Base-by-base conservation (phyloP, 2,329 filamentous ascomycete genomes). In the Intubia oerlemansii region DNA sequence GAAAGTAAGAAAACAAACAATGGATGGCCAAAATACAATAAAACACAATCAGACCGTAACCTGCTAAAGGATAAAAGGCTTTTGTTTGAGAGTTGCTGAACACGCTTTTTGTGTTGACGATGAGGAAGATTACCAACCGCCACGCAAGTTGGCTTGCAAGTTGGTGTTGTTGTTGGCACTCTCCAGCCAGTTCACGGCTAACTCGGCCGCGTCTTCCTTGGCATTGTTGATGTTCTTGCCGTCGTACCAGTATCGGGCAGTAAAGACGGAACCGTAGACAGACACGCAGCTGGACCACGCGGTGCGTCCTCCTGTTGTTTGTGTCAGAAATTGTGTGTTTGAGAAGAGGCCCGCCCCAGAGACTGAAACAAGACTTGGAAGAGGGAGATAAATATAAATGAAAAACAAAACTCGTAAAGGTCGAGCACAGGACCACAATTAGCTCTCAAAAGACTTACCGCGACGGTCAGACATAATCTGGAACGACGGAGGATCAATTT, bases 221-320 rank as follows among this genome's bases (percentile, higher is more conserved):
- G 81, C 81, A 44, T 90, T 90, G 57, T 84, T 69, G 49, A 85
- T 61, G 45, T 80, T 81, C 46, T 80, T 70, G 35, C 81, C 81
- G 49, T 90, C 82, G 52, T 91, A 92, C 80, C 80, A 92, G 52
- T 70, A 91, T 36, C 80, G 67, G 26, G 81, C 81, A n/a, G 61
- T 47, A 41, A 79, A 62, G 26, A 54, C 60, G 28, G 61, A 53
- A 30, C 71, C 72, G 40, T 66, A 58, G 33, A 91, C 64, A n/a
- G 59, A 68, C 33, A 91, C 80, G 34, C 63, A 64, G 55, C 74
- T 77, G 33, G 80, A 85, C 82, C 82, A 92, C 33, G 82, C 82
- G 33, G 82, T 92, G 42, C 82, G 77, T 39, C 81, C 81, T 40
- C 81, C 82, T 88, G 10, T 20, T 17, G 32, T 13, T n/a, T 17